A percentile compares a stretch with the other conserved stretches of the same genome.
Conservation (phyloP, 75 land plant genomes). For the Pinus tabuliformis region DNA sequence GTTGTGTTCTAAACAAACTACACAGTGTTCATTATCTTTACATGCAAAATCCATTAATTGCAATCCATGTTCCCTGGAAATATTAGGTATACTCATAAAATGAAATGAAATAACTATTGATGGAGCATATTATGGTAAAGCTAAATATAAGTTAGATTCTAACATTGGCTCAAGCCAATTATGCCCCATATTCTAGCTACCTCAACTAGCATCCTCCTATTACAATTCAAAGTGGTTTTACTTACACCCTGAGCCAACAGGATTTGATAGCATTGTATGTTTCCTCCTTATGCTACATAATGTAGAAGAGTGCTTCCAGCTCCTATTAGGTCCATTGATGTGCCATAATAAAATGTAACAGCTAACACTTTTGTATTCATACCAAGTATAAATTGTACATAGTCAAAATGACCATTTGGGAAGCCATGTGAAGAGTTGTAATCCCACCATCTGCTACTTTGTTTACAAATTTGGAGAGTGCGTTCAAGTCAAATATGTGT, state of each 20-base stretch:
- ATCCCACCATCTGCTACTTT: constrained; percentile 16
- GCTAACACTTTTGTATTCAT: constrained; percentile 16
- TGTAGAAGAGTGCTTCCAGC: constrained; percentile 19
- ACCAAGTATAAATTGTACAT: constrained; percentile 15
- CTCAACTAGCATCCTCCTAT: constrained; percentile 14
- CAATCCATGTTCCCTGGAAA: constrained; percentile 49
- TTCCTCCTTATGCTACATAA: constrained; percentile 26
- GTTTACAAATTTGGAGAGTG: too few species aligned
- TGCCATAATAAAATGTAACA: constrained; percentile 16
- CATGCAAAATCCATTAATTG: constrained; percentile 26
- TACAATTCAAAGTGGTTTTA: constrained; percentile 16
- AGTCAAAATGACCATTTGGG: constrained; percentile 10
- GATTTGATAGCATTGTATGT: constrained; percentile 22
- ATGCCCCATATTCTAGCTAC: constrained; percentile 21
- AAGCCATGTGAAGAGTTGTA: constrained; percentile 21
- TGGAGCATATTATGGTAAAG: constrained; percentile 7
- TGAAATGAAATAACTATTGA: constrained; percentile 13
- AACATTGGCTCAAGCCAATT: constrained; percentile 18
- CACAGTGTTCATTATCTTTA: constrained; percentile 61
- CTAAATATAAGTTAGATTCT: constrained; percentile 11
- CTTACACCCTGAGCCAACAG: constrained; percentile 8
- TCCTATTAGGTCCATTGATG: constrained; percentile 16
- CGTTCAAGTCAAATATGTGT: too few species aligned
- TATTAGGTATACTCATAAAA: constrained; percentile 16
- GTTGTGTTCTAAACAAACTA: constrained; percentile 71